Evolutionary conservation across 495 filamentous ascomycete genomes (phyloP), one percentile per base, ranked within the genome.

Genomic region (Penicillium psychrofluorescens): DNA sequence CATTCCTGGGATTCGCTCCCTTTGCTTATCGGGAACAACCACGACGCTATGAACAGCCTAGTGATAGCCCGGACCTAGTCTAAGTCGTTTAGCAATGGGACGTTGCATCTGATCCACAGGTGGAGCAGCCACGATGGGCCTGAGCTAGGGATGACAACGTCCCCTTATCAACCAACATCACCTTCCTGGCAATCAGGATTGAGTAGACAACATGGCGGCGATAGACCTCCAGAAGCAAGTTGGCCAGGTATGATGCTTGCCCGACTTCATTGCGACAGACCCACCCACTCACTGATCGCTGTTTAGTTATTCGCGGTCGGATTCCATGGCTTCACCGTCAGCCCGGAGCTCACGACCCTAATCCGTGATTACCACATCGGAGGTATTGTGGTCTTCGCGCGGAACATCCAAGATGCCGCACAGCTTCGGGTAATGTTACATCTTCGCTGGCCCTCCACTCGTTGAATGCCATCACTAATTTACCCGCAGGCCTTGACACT

Each of bases 291-390:
- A 8, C 39, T 53, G 13, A 55, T 34, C 16, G 36, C 40, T 40
- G 7, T 22, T 22, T 37, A 76, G 72, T 62, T 76, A 29, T 76
- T 76, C 49, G 70, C 66, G 27, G 71, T 73, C 36, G 72, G 72
- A 10, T 73, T 76, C 33, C 65, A 76, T 44, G 70, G 68, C 35
- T 53, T 59, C 37, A 58, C 54, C 1, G 66, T 64, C 16, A 73
- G 66, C 47, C 53, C 64, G 3, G 71, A 74, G 45, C 68, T 76
- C 50, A 73, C 70, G 41, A 66, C 52, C 5, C 46, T 76, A 41
- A 74, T 76, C 37, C 62, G 53, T n/a, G 66, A 64, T 7, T 67
- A 72, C 49, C 64, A 64, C 37, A 41, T 76, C 6, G 72, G 72
- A 27, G 63, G 68, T 1, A 55, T 76, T 43, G 65, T 76, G 30